Base-by-base conservation (phyloP, 176 grass and related monocot species). In the Carex scoparia region DNA sequence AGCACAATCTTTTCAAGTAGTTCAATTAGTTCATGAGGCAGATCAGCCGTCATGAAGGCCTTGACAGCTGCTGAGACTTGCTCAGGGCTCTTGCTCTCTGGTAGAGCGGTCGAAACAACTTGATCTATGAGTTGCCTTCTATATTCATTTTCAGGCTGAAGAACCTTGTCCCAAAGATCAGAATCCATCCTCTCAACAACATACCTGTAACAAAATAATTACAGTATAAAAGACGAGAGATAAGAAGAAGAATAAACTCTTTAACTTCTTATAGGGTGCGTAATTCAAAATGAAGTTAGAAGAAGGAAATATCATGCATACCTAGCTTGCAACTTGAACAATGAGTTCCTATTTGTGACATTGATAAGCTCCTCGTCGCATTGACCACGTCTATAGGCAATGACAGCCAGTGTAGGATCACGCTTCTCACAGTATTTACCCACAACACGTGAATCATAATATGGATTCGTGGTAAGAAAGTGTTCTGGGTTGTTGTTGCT, bases 21-120 rank as follows among this genome's bases (percentile, higher is more conserved):
- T 88, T 98, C 95, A 42, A 98, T 98, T 8, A 98, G 82, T 84
- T 98, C 95, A 81, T 98, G 95, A 28, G 95, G 93, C 12, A 98
- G 93, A 80, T 98, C 95, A 90, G 95, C 93, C 42, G 93, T 94
- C 95, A 98, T 98, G 86, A 98, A 98, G 87, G 95, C 95, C 84
- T 98, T 95, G 79, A 98, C 95, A 57, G 95, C 95, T 84, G 95
- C 95, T 88, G 95, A 98, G 11, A 98, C 93, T 95, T 98, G 95
- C 79, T 95, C 95, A 31, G 95, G 95, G 82, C 91, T 98, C 91
- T 93, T 98, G 93, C 92, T 93, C 81, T 98, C 95, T 83, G 95
- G 95, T 68, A 95, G 88, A 10, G 95, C 95, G 1, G 95, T 98
- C 46, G 93, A 94, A 90, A 98, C 95, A 86, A 98, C 95, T 92